Evolutionary conservation across 2,329 filamentous ascomycete species (phyloP), one percentile per base, ranked within the genome.

Genomic region (Cryoendolithus antarcticus): DNA sequence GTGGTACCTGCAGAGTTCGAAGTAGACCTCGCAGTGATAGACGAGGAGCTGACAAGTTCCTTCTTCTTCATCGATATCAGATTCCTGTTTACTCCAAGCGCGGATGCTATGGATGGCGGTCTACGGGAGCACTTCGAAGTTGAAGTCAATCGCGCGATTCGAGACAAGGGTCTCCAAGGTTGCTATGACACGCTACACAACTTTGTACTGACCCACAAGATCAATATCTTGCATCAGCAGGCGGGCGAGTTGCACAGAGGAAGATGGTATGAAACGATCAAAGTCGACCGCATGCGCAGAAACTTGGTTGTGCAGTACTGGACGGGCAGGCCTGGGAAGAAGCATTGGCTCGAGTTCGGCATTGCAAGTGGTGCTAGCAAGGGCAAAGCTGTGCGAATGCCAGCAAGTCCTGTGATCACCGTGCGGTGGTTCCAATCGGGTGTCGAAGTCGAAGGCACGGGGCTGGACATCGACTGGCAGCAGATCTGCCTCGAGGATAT

Each of bases 61-160:
- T 93, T 93, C 56, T 95, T 82, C 70, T 94, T 96, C 56, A 83
- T 96, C 45, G 88, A 96, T 58, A 78, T 96, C 52, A 77, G 88
- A 43, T 86, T 93, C 50, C 65, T 78, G 9, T 98, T 93, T 57
- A 70, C 67, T 6, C 89, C 89, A 6, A 65, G 71, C 0, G 71
- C 82, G 1, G 62, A 49, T 4, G 52, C 93, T 6, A 69, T 80
- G 0, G 61, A 65, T 37, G 74, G 80, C 19, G 65, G 66, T 3
- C 62, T 93, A 33, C 73, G 80, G 39, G 64, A 67, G 29, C 73
- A 75, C 41, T 63, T 95, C 24, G 85, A 93, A 56, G 61, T 59
- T 11, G 77, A 74, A 44, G 70, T 86, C 29, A 95, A 98, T 56
- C 69, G 74, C 10, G 67, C 75, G 5, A 70, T 98, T 9, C 69